Conservation (phyloP, 2,329 filamentous ascomycete genomes). For the Chrysoporthe puriensis region DNA sequence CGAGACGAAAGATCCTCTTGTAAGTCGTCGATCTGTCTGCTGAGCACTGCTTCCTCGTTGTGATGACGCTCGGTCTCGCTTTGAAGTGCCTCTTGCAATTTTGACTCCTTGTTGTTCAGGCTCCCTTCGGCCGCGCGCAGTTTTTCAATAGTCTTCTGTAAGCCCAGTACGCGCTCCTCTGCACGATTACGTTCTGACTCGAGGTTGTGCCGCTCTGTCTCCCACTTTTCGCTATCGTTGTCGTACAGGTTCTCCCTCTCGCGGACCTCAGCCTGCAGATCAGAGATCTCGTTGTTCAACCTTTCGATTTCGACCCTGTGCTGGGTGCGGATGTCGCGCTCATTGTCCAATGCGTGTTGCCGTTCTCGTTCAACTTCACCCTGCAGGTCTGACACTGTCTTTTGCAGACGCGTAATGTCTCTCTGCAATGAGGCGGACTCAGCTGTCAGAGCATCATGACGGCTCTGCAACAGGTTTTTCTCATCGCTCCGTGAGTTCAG, state of each 20-base stretch:
- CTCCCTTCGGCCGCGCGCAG: slow-evolving; percentile 70
- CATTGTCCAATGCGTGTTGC: slow-evolving; percentile 61
- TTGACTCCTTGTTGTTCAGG: slow-evolving; percentile 68
- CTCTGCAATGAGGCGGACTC: slow-evolving; percentile 70
- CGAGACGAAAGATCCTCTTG: slow-evolving; percentile 71
- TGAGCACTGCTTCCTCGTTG: slow-evolving; percentile 71
- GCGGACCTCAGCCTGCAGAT: slow-evolving; percentile 66
- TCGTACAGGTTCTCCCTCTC: slow-evolving; percentile 73
- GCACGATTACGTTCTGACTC: slow-evolving; percentile 68
- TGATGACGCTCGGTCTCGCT: slow-evolving; percentile 74
- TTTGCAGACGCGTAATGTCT: slow-evolving; percentile 59
- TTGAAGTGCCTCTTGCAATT: slow-evolving; percentile 68
- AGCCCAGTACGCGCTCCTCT: slow-evolving; percentile 67
- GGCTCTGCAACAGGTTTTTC: slow-evolving; percentile 70
- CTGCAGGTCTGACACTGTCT: slow-evolving; percentile 51
- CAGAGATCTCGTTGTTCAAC: slow-evolving; percentile 62
- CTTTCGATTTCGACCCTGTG: slow-evolving; percentile 59
- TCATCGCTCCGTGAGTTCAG: slow-evolving; percentile 63
- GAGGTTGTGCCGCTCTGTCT: slow-evolving; percentile 65
- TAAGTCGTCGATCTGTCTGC: slow-evolving; percentile 74
- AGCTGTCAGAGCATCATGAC: slow-evolving; percentile 67
- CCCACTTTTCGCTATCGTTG: slow-evolving; percentile 74
- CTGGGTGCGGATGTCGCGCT: slow-evolving; percentile 60
- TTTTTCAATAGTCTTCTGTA: slow-evolving; percentile 72
- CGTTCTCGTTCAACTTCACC: slow-evolving; percentile 56